A percentile compares a stretch with the other conserved stretches of the same genome.
Conservation (phyloP, 495 filamentous ascomycete species). For the Trichocladium uniseriatum region DNA sequence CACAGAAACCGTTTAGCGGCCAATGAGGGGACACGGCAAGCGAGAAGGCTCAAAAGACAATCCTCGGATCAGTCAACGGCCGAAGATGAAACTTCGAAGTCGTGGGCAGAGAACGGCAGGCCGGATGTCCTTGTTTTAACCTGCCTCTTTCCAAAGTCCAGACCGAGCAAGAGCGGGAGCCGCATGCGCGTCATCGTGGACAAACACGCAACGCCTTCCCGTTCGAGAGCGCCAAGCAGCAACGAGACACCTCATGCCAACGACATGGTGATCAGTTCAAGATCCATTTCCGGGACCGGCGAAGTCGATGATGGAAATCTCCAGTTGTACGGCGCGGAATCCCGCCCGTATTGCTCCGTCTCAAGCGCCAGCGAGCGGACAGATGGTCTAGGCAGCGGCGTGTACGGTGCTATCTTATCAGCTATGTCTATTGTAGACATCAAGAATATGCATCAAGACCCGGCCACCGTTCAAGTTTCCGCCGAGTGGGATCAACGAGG, state of each 20-base stretch:
- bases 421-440: no score
- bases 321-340: no score
- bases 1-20: conserved; percentile 1
- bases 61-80: background rate
- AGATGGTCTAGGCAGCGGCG: no score
- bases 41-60: conserved; percentile 1
- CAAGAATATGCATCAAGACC: no score
- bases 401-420: no score
- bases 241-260: background rate
- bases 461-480: no score
- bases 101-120: no score
- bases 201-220: conserved; percentile 4
- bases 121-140: no score
- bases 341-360: no score
- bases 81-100: background rate
- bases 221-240: no score
- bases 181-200: background rate
- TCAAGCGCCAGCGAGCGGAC: no score
- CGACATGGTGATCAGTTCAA: background rate
- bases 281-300: background rate
- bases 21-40: conserved; percentile 14
- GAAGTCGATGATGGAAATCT: background rate
- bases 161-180: background rate
- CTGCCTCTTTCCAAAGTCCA: background rate
- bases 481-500: background rate